Evolutionary conservation across 345 rosid genomes (phyloP).

Genomic region (Acer negundo): DNA sequence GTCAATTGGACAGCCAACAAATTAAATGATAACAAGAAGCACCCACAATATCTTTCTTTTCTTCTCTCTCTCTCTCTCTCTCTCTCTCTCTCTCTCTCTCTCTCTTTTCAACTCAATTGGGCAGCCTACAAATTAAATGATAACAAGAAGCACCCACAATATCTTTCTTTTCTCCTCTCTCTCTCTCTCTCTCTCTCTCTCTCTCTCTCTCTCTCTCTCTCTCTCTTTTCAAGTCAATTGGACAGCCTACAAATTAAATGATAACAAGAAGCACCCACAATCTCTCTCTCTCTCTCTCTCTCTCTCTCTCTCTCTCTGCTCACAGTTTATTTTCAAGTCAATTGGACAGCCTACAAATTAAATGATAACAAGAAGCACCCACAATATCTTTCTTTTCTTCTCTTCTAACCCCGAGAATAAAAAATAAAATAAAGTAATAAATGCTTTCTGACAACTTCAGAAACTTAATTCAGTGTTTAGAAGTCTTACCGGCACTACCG

Average conservation of each 20-base stretch:
- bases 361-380: conserved; percentile 2
- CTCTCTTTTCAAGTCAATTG: not conserved
- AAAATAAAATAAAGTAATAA: not conserved
- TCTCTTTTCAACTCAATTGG: too few species aligned
- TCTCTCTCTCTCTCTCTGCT: too few species aligned
- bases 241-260: too few species aligned
- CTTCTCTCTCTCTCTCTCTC: too few species aligned
- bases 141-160: too few species aligned
- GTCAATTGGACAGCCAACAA: not conserved
- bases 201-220: too few species aligned
- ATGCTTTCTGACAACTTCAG: not conserved
- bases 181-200: too few species aligned
- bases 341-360: not conserved
- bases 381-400: not conserved
- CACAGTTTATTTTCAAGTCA: not conserved
- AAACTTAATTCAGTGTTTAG: conserved; percentile 16
- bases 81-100: too few species aligned
- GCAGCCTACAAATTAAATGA: too few species aligned
- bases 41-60: not conserved
- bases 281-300: too few species aligned
- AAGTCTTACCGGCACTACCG: conserved; percentile 73
- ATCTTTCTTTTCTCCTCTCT: too few species aligned
- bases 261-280: too few species aligned
- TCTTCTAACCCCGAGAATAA: not conserved
- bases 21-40: not conserved